phyloP scores from a whole-genome alignment of 2,329 filamentous ascomycete species.

The Colletotrichum gloeosporioides region DNA sequence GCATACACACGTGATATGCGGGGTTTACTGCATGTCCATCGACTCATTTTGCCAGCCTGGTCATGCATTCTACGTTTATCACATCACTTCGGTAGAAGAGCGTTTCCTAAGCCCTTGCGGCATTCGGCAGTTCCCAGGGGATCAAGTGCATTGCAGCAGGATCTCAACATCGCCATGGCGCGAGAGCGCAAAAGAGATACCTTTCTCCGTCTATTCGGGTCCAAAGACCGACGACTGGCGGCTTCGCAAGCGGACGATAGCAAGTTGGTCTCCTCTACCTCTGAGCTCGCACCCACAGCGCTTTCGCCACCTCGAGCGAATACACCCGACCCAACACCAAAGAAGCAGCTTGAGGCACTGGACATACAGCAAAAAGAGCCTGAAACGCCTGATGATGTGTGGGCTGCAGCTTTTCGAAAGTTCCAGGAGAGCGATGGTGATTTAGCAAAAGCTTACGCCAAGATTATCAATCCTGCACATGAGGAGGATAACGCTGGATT shows the following conservation, averaged over 20 bases:
- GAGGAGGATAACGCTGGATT: rapidly evolving
- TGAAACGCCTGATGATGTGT: background rate
- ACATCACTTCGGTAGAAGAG: too few species aligned
- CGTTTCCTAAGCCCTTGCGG: too few species aligned
- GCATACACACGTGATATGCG: background rate
- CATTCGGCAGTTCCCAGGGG: too few species aligned
- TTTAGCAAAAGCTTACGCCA: background rate
- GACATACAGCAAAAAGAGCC: rapidly evolving
- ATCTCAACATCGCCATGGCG: background rate
- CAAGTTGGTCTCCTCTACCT: background rate
- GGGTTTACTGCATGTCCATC: background rate
- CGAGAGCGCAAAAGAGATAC: background rate
- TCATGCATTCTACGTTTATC: too few species aligned
- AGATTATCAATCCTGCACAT: background rate
- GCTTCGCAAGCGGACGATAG: background rate
- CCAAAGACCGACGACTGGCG: too few species aligned
- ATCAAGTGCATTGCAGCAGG: background rate
- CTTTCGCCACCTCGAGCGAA: rapidly evolving
- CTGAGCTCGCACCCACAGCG: background rate
- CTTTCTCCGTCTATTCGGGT: too few species aligned
- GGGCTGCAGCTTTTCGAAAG: background rate
- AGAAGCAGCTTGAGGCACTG: rapidly evolving
- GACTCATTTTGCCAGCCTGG: background rate
- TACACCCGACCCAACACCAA: background rate
- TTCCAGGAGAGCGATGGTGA: background rate